phyloP scores from a whole-genome alignment of 169 alveolate species.

The Cryptosporidium meleagridis region DNA sequence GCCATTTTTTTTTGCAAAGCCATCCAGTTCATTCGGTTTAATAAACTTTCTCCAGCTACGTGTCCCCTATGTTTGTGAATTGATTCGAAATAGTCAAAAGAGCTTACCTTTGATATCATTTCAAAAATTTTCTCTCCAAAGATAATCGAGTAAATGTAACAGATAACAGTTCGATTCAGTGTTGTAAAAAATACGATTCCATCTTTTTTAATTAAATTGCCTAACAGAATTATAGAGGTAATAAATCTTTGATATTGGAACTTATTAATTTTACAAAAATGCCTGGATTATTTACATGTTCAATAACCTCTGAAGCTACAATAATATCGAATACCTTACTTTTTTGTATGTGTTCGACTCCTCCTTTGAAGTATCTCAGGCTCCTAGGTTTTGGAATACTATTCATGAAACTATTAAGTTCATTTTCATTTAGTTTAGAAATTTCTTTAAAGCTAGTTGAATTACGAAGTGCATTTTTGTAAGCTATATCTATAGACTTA shows the following conservation, averaged over 20 bases:
- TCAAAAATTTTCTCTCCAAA: constrained; percentile 8
- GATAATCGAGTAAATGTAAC: background rate
- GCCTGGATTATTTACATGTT: background rate
- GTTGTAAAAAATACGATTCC: background rate
- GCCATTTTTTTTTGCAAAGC: background rate
- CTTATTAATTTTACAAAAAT: constrained; percentile 13
- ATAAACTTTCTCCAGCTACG: constrained; percentile 32
- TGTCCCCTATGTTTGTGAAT: background rate
- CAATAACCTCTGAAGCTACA: constrained; percentile 14
- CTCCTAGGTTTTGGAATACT: background rate
- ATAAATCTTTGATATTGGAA: background rate
- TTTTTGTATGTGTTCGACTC: background rate
- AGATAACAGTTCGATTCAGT: background rate
- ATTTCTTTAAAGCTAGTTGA: background rate
- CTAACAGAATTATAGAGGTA: background rate
- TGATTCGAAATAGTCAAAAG: background rate
- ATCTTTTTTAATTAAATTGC: background rate
- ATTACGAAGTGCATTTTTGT: background rate
- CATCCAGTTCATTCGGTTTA: background rate
- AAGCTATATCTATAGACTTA: constrained; percentile 5
- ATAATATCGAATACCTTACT: background rate
- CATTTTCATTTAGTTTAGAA: background rate
- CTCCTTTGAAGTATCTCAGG: background rate
- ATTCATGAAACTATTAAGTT: background rate
- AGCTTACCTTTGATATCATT: constrained; percentile 10